phyloP scores from a whole-genome alignment of 1,284 basidiomycete genomes.

The Ceratobasidium sp. region DNA sequence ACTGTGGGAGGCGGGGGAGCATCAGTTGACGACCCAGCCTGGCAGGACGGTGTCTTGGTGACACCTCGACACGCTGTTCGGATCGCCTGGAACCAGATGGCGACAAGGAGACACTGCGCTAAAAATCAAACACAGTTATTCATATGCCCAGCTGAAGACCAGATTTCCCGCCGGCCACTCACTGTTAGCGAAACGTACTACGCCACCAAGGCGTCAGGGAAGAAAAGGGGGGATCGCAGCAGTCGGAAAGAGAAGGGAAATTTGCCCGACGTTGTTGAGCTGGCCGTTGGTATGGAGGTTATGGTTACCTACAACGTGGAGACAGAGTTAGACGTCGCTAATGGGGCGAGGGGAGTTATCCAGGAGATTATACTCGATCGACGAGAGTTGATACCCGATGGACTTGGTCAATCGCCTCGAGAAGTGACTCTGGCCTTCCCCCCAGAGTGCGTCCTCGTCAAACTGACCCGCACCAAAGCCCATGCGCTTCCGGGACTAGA shows the following conservation, averaged over 20 bases:
- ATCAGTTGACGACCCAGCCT: not conserved
- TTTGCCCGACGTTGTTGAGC: conserved; percentile 3
- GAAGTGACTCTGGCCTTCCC: no score
- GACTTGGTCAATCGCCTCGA: no score
- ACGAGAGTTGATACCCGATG: no score
- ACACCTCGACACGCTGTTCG: not conserved
- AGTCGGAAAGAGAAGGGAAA: not conserved
- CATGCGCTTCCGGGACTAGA: no score
- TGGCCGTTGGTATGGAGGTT: conserved; percentile 24
- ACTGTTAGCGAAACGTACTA: not conserved
- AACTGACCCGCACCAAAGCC: no score
- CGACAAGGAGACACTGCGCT: not conserved
- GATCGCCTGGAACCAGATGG: not conserved
- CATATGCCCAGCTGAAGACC: not conserved
- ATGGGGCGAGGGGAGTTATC: conserved; percentile 21
- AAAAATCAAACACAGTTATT: not conserved
- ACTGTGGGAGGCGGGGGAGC: not conserved
- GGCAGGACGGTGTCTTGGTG: not conserved
- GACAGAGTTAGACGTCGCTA: conserved; percentile 31
- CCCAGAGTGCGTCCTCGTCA: no score
- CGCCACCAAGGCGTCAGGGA: not conserved
- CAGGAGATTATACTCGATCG: conserved; percentile 32
- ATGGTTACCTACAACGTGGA: conserved; percentile 34
- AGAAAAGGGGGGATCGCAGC: not conserved
- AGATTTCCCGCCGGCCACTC: not conserved